These are phyloP conservation scores for Aphanomyces cochlioides DNA, from an alignment of 352 stramenopile genomes.

Conservation along the genomic window DNA sequence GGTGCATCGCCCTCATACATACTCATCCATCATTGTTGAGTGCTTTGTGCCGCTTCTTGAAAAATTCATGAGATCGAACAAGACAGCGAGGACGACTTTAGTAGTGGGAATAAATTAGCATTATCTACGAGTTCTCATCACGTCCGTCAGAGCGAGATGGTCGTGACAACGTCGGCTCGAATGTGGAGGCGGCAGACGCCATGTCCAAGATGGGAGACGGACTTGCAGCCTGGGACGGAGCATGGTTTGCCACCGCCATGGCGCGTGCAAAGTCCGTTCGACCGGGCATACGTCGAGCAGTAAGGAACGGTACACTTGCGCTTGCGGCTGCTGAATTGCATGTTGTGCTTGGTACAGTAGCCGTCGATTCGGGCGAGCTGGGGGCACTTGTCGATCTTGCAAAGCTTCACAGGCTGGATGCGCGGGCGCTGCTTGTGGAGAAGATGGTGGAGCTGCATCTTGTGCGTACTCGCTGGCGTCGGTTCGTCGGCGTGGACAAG, in stretches of 20 bases:
- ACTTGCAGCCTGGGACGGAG: constrained; percentile 31
- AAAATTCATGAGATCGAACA: too few species aligned
- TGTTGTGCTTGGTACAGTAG: constrained; percentile 11
- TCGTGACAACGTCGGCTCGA: constrained; percentile 10
- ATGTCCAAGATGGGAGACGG: constrained; percentile 8
- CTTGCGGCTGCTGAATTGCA: constrained; percentile 21
- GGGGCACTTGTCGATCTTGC: constrained; percentile 13
- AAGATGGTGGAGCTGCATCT: constrained; percentile 1
- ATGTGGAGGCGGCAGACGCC: constrained; percentile 5
- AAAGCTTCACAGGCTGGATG: neutral
- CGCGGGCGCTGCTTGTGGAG: neutral
- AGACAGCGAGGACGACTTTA: too few species aligned
- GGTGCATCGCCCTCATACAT: too few species aligned
- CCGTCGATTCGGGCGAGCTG: constrained; percentile 15
- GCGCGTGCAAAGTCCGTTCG: constrained; percentile 9
- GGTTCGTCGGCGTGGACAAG: neutral
- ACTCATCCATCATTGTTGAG: too few species aligned
- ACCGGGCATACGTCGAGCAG: constrained; percentile 4
- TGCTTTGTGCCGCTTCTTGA: too few species aligned
- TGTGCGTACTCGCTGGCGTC: neutral
- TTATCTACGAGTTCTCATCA: too few species aligned
- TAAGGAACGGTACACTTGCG: constrained; percentile 6
- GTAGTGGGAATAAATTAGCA: too few species aligned
- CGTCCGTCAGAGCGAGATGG: too few species aligned
- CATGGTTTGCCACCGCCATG: constrained; percentile 32